These are phyloP conservation scores for Pythium dissotocum DNA, from an alignment of 352 stramenopile genomes.

Conservation along the genomic window DNA sequence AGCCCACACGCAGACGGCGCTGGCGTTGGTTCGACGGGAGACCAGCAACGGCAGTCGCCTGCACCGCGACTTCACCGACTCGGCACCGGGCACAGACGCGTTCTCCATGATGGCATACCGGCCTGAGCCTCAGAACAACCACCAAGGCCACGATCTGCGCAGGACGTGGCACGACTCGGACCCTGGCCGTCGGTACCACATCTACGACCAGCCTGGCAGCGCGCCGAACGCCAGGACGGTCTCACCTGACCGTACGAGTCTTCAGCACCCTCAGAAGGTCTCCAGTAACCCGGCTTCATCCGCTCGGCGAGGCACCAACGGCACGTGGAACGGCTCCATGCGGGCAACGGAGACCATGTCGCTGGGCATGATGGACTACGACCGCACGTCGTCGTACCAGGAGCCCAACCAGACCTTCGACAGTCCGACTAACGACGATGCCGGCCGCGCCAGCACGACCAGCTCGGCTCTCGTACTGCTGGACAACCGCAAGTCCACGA, in stretches of 20 bases:
- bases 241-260: background rate
- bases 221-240: background rate
- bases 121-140: background rate
- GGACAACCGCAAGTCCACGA: constrained; percentile 20
- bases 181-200: constrained; percentile 12
- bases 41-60: constrained; percentile 20
- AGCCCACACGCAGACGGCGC: constrained; percentile 23
- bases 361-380: constrained; percentile 41
- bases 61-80: background rate
- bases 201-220: constrained; percentile 1
- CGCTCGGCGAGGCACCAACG: constrained; percentile 20
- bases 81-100: background rate
- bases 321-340: constrained; percentile 24
- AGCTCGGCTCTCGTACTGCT: constrained; percentile 26
- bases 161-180: constrained; percentile 24
- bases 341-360: constrained; percentile 48
- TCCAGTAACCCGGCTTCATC: background rate
- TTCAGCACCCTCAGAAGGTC: background rate
- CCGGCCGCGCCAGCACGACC: constrained; percentile 14
- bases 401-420: constrained; percentile 9
- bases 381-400: constrained; percentile 39
- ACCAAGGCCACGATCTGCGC: background rate
- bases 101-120: constrained; percentile 5
- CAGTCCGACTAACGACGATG: background rate
- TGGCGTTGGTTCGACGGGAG: constrained; percentile 21